Conservation (phyloP, 495 filamentous ascomycete species). For the Aspergillus olivimuriae region DNA sequence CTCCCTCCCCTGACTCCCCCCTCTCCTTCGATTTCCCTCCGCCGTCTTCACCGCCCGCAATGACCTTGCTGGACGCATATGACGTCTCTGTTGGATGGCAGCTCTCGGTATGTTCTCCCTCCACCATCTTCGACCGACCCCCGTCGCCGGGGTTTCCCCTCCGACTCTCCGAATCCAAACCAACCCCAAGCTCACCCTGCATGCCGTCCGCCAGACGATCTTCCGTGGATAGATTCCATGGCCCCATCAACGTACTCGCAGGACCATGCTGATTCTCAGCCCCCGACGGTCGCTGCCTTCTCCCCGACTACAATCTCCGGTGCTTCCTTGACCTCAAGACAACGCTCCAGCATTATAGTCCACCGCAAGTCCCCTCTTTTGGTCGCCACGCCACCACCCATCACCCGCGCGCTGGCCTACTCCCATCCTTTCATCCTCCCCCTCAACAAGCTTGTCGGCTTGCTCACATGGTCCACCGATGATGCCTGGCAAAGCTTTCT, state of each 20-base stretch:
- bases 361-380: conserved; percentile 94
- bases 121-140: background rate
- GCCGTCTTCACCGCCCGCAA: conserved; percentile 20
- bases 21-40: conserved; percentile 5
- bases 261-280: conserved; percentile 43
- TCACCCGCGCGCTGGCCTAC: conserved; percentile 88
- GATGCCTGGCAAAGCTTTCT: conserved; percentile 98
- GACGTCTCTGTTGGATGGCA: conserved; percentile 53
- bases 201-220: conserved; percentile 40
- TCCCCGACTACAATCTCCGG: conserved; percentile 71
- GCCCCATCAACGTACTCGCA: conserved; percentile 36
- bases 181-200: conserved; percentile 3
- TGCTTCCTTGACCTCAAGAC: conserved; percentile 61
- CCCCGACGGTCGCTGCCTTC: conserved; percentile 78
- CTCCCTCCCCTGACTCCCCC: conserved; percentile 7
- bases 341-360: conserved; percentile 85
- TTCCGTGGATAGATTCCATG: conserved; percentile 61
- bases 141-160: conserved; percentile 1
- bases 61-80: conserved; percentile 26
- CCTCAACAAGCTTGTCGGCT: conserved; percentile 71
- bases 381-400: conserved; percentile 85
- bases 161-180: background rate
- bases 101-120: conserved; percentile 45
- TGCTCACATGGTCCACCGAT: conserved; percentile 86
- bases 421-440: conserved; percentile 89